Base-by-base conservation (phyloP, 2,329 filamentous ascomycete genomes). In the Paecilomyces sp. region DNA sequence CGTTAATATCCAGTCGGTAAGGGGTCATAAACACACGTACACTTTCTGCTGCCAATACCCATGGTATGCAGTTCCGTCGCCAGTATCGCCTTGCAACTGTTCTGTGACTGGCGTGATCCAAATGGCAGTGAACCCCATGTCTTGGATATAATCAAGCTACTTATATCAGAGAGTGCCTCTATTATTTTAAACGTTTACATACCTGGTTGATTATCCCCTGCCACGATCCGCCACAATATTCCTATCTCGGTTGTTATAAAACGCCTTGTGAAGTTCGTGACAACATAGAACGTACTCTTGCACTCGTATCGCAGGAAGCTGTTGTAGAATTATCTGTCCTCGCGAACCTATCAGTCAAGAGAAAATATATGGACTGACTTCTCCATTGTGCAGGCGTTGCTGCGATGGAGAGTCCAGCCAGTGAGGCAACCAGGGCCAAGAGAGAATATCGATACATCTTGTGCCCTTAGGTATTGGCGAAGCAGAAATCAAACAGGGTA, bases 21-120 rank as follows among this genome's bases (percentile, higher is more conserved):
- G 18, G 13, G n/a, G 13, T 33, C 36, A 34, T 5, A 11, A 24
- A 18, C n/a, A 33, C 12, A 58, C 67, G 57, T 59, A 74, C 72
- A 81, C 72, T 58, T 82, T 72, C 63, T 81, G 76, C 33, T 79
- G 79, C 76, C 78, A 81, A 66, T 81, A 82, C 13, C 80, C 80
- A 65, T 81, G 79, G 60, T 81, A 82, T 22, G 77, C 72, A 13
- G 72, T 70, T 22, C 76, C 75, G 56, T 76, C 73, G 31, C 72
- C 67, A 62, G 74, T 74, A 15, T 70, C 60, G 8, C 66, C 63
- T 5, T 69, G 57, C 2, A 79, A 62, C 31, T 80, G 72, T 52
- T 68, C 67, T 7, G 76, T 77, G 7, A 80, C 72, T 0, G 78
- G 78, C 0, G 77, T 78, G 54, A 81, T 80, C 79, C 78, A 80